Base-by-base conservation (phyloP, 2,329 filamentous ascomycete species). In the Phyllosticta capitalensis region DNA sequence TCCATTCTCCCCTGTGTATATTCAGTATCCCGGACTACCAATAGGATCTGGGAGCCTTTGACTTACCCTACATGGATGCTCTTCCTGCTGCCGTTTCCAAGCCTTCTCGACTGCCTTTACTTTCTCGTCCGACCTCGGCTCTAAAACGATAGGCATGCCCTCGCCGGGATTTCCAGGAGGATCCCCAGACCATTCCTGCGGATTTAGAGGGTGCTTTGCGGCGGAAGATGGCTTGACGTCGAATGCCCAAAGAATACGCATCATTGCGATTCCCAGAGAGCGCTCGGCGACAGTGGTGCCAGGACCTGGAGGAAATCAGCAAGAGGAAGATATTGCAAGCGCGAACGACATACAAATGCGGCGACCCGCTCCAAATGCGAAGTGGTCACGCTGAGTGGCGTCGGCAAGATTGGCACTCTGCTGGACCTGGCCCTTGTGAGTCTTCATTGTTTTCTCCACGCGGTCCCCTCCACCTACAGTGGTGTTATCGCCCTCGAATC, bases 401-500 rank as follows among this genome's bases (percentile, higher is more conserved):
- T 68, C 64, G 21, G 59, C 14, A 9, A 63, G 56, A 24, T 63
- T 62, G 9, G 61, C 58, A 24, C 54, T 55, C 30, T 55, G 54
- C 20, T 48, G 54, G 7, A 30, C 12, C 33, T 45, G 3, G 12
- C 14, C 14, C 2, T 12, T 5, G 17, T 45, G 12, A 45, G 33
- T n/a, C 14, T n/a, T 2, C 3, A 3, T 45, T 12, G 12, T 12
- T 45, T 12, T 6, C 33, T 17, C 14, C 2, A 6, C 3, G 12
- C 6, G 12, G 17, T 45, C 14, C 12, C 3, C 5, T 17, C 33
- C 5, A 12, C 33, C 6, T 45, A n/a, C 30, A 5, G 62, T 64
- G 17, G 66, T 64, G 38, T 63, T 57, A 52, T 73, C 65, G 54
- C 67, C 67, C 10, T 60, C 45, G 56, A 72, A 78, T 1, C 77